Percentiles rank a stretch among this genome's conserved stretches.
phyloP scores from a whole-genome alignment of 2,329 filamentous ascomycete genomes.

The Fusarium duplospermum region DNA sequence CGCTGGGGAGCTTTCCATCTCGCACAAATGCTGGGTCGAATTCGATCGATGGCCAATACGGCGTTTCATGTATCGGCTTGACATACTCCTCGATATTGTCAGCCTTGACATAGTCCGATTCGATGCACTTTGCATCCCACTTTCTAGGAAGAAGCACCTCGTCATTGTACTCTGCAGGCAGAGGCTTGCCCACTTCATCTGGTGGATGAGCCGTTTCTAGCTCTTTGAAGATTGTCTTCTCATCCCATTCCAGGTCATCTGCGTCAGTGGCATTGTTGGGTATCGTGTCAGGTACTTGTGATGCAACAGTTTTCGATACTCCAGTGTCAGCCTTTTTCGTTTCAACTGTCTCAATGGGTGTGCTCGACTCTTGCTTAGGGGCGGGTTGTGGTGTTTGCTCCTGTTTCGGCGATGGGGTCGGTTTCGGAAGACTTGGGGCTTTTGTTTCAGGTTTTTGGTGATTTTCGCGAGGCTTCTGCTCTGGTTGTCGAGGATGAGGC shows the following conservation, averaged over 20 bases:
- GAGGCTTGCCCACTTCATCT: constrained; percentile 61
- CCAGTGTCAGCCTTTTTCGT: constrained; percentile 17
- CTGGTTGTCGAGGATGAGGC: constrained; percentile 28
- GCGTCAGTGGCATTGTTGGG: constrained; percentile 36
- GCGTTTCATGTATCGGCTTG: constrained; percentile 54
- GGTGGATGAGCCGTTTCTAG: constrained; percentile 49
- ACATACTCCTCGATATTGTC: constrained; percentile 57
- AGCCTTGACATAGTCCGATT: constrained; percentile 57
- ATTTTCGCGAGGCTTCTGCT: constrained; percentile 42
- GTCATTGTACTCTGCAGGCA: constrained; percentile 56
- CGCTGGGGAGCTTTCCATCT: constrained; percentile 39
- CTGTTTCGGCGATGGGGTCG: constrained; percentile 33
- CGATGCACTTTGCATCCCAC: constrained; percentile 56
- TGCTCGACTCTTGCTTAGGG: constrained; percentile 14
- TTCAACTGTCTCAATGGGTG: constrained; percentile 12
- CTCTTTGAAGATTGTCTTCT: constrained; percentile 53
- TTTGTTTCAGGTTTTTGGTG: constrained; percentile 23
- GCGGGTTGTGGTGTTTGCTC: constrained; percentile 39
- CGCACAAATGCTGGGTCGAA: constrained; percentile 58
- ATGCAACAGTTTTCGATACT: constrained; percentile 6
- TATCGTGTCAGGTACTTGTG: constrained; percentile 16
- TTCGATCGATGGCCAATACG: constrained; percentile 54
- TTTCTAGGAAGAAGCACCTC: constrained; percentile 59
- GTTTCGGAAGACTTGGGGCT: constrained; percentile 30
- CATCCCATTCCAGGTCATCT: constrained; percentile 54